phyloP scores from a whole-genome alignment of 176 grass and related monocot species.

The Paspalum vaginatum region DNA sequence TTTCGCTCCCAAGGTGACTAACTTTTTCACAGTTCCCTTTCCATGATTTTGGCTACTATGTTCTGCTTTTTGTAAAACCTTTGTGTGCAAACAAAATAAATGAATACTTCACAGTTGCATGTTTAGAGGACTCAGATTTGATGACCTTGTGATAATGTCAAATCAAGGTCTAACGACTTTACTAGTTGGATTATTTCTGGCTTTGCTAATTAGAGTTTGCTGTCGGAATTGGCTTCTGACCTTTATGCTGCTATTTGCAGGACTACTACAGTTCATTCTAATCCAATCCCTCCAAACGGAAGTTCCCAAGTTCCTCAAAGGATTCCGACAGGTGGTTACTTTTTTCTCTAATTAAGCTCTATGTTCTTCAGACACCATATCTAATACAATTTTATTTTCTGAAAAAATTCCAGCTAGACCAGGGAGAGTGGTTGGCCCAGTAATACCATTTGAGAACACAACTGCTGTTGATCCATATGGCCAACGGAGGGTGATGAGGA shows the following conservation, averaged over 20 bases:
- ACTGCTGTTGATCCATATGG: conserved; percentile 59
- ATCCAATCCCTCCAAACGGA: conserved; percentile 54
- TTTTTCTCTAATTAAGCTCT: conserved; percentile 37
- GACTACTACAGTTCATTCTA: conserved; percentile 73
- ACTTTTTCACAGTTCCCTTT: background rate
- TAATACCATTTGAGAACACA: conserved; percentile 59
- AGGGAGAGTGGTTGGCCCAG: conserved; percentile 73
- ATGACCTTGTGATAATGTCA: conserved; percentile 28
- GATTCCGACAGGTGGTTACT: conserved; percentile 68
- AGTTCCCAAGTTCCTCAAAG: conserved; percentile 60
- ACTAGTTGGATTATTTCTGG: conserved; percentile 8
- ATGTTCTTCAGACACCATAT: background rate
- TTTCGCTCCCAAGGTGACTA: conserved; percentile 92
- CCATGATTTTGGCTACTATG: background rate
- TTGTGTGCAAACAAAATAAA: background rate
- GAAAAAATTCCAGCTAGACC: conserved; percentile 60
- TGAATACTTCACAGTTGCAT: conserved; percentile 21
- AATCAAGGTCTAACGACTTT: conserved; percentile 26
- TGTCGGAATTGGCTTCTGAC: conserved; percentile 22
- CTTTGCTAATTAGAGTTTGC: conserved; percentile 19
- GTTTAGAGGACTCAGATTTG: conserved; percentile 13
- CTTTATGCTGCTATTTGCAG: conserved; percentile 48
- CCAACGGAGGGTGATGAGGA: conserved; percentile 65
- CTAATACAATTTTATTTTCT: conserved; percentile 27
- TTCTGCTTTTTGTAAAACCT: conserved; percentile 8